Conservation (phyloP, 73 alveolate genomes). For the Tetrahymena elliotti region DNA sequence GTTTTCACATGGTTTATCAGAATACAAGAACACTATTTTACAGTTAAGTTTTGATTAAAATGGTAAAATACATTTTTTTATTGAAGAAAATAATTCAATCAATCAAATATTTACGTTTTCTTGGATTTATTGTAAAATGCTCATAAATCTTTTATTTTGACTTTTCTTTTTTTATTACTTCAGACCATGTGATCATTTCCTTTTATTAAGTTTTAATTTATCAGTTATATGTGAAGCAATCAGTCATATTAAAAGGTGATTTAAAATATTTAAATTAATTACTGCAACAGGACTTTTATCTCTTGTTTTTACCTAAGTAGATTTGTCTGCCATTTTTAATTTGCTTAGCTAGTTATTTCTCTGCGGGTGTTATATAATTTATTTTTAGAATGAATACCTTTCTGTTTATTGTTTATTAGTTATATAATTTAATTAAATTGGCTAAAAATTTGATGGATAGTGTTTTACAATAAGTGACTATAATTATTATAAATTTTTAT, state of each 20-base stretch:
- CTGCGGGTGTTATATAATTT: background rate
- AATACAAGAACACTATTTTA: constrained; percentile 4
- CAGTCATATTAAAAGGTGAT: background rate
- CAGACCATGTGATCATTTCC: constrained; percentile 44
- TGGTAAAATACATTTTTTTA: background rate
- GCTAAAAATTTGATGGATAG: background rate
- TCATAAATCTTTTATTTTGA: constrained; percentile 25
- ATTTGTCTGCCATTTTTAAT: background rate
- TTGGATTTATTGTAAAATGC: constrained; percentile 36
- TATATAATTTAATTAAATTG: background rate
- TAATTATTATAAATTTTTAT: background rate
- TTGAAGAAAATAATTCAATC: background rate
- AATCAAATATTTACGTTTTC: background rate
- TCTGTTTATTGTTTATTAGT: background rate
- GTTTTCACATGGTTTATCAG: constrained; percentile 27
- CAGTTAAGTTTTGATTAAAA: too few species aligned
- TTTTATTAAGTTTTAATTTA: background rate
- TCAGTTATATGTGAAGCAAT: too few species aligned
- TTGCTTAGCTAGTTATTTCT: background rate
- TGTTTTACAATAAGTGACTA: background rate
- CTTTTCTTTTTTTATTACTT: constrained; percentile 28
- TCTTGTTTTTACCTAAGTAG: background rate
- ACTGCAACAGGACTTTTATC: background rate
- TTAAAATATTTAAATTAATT: background rate
- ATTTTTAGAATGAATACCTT: background rate